Conservation (phyloP, 805 yeast genomes). For the Vanderwaltozyma tropicalis region DNA sequence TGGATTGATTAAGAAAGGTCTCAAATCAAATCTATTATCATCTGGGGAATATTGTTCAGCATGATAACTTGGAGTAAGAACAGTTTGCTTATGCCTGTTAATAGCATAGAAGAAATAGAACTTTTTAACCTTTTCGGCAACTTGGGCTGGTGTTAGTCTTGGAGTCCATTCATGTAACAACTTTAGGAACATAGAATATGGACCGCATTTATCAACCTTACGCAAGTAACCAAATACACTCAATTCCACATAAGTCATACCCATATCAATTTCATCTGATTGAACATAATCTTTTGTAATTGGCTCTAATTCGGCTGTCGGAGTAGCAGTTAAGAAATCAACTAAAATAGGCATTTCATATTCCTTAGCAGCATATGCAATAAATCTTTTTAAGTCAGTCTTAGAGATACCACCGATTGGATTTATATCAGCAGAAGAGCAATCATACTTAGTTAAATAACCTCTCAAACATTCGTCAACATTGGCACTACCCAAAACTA, state of each 20-base stretch:
- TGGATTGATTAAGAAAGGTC: constrained; percentile 93
- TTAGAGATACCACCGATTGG: constrained; percentile 99
- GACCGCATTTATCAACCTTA: constrained; percentile 91
- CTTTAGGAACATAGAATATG: constrained; percentile 87
- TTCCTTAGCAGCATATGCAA: constrained; percentile 59
- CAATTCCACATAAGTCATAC: constrained; percentile 91
- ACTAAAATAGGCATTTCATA: constrained; percentile 69
- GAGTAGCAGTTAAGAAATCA: constrained; percentile 81
- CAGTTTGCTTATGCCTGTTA: constrained; percentile 94
- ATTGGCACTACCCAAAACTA: constrained; percentile 92
- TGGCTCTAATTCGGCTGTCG: constrained; percentile 97
- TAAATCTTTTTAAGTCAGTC: constrained; percentile 80
- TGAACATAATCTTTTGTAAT: constrained; percentile 87
- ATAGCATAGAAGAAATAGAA: constrained; percentile 91
- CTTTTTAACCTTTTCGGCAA: constrained; percentile 84
- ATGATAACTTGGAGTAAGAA: constrained; percentile 93
- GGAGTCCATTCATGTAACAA: constrained; percentile 90
- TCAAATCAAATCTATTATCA: constrained; percentile 88
- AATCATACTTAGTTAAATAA: constrained; percentile 90
- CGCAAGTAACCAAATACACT: constrained; percentile 84
- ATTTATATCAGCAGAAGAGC: constrained; percentile 93
- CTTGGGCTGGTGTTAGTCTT: constrained; percentile 65
- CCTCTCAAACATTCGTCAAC: constrained; percentile 97
- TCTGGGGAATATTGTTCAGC: constrained; percentile 98
- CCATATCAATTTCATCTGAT: constrained; percentile 96